Conservation (phyloP, 345 rosid species). For the Garcia nutans region DNA sequence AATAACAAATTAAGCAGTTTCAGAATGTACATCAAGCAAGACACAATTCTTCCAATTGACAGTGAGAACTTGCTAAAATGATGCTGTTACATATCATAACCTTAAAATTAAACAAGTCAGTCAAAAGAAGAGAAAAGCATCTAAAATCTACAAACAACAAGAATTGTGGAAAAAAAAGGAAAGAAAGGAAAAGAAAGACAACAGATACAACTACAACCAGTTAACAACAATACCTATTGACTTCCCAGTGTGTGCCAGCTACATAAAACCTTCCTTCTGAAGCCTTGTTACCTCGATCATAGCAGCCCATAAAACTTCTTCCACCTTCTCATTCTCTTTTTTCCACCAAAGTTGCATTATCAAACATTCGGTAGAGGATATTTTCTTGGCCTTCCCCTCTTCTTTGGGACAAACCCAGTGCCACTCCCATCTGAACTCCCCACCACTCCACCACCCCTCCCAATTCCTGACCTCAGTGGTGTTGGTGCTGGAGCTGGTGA, state of each 20-base stretch:
- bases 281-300: conserved; percentile 8
- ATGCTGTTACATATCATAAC: conserved; percentile 19
- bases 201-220: not conserved
- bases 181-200: not conserved
- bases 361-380: conserved; percentile 14
- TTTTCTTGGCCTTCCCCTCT: conserved; percentile 89
- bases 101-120: conserved; percentile 1
- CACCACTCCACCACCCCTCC: conserved; percentile 21
- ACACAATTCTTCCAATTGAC: not conserved
- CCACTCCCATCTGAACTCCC: conserved; percentile 22
- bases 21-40: not conserved
- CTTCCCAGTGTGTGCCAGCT: not conserved
- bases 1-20: not conserved
- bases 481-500: conserved; percentile 5
- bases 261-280: not conserved
- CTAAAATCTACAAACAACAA: conserved; percentile 9
- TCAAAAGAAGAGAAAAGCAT: not conserved
- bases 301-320: not conserved
- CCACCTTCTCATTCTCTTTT: not conserved
- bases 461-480: not conserved
- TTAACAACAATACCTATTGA: conserved; percentile 4
- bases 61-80: conserved; percentile 8
- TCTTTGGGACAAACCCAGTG: conserved; percentile 28
- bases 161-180: too few species aligned
- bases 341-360: not conserved